Evolutionary conservation across 2,329 filamentous ascomycete genomes (phyloP), one percentile per base, ranked within the genome.

Genomic region (Cucurbitaria berberidis): DNA sequence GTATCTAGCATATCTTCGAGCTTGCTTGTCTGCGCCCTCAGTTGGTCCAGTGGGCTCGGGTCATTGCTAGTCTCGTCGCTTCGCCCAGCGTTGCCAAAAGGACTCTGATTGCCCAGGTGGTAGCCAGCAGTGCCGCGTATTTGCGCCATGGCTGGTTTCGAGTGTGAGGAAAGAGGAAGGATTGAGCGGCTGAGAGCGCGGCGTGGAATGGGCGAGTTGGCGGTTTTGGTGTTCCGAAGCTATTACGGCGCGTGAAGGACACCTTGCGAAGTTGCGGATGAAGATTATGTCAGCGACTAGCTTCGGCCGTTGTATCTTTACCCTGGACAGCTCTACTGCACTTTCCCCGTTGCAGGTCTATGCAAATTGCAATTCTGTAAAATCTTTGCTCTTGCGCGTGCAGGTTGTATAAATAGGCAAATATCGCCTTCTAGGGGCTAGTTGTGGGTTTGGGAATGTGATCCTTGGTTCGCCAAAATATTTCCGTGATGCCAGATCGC

Each of bases 21-120:
- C 84, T 97, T 98, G 88, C 90, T 96, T 45, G 95, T 99, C 78
- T 98, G 93, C 76, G 92, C 86, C 61, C 95, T 85, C 73, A 99
- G 91, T 68, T 91, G 85, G 76, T 97, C 95, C 66, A 99, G 85
- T 52, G 89, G 87, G 76, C 86, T 91, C 43, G 88, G 84, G 68
- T 92, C 88, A 72, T 83, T 84, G 52, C 82, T 84, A 53, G 82
- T 85, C 36, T 64, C 68, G 63, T 89, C 84, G 64, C 76, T 78
- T 62, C 78, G 81, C 68, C 80, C 82, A 54, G 81, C 81, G 42
- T 83, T 85, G 60, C 85, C 87, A 69, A 91, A 93, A 60, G 87
- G 85, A 71, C 86, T 87, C 70, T 87, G 86, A 75, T 87, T 84
- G 70, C 88, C 88, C 74, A 95, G 85, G 79, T 93, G 90, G 80